A percentile compares a stretch with the other conserved stretches of the same genome.
phyloP scores from a whole-genome alignment of 768 basidiomycete species.

The Mycena belliarum region DNA sequence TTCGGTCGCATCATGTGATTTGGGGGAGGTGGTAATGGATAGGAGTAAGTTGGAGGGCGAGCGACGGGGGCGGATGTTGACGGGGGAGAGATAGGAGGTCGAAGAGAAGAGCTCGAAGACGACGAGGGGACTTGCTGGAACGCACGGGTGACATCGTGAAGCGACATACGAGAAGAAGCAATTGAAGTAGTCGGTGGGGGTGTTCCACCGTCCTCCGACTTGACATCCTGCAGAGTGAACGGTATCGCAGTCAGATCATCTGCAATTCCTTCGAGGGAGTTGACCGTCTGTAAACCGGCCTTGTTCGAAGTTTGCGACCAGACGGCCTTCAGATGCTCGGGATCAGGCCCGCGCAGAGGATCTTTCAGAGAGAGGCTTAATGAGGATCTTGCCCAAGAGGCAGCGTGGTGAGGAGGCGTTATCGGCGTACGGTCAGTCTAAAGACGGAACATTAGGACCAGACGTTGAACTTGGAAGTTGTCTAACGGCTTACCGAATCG shows the following conservation, averaged over 20 bases:
- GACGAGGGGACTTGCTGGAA: slow-evolving; percentile 84
- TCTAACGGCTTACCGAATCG: slow-evolving; percentile 47
- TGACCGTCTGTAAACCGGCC: slow-evolving; percentile 63
- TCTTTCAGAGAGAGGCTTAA: slow-evolving; percentile 65
- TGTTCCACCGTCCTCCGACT: slow-evolving; percentile 83
- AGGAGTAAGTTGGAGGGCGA: slow-evolving; percentile 35
- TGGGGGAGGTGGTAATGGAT: slow-evolving; percentile 33
- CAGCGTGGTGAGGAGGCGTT: slow-evolving; percentile 47
- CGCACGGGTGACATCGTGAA: slow-evolving; percentile 81
- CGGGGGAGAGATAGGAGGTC: slow-evolving; percentile 55
- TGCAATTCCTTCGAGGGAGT: slow-evolving; percentile 81
- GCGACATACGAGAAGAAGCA: slow-evolving; percentile 72
- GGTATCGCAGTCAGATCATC: slow-evolving; percentile 81
- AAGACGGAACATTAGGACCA: slow-evolving; percentile 4
- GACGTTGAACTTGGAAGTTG: not conserved
- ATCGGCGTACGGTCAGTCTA: slow-evolving; percentile 47
- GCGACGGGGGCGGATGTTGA: slow-evolving; percentile 47
- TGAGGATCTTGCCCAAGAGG: slow-evolving; percentile 60
- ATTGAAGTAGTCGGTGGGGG: slow-evolving; percentile 63
- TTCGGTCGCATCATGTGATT: slow-evolving; percentile 51
- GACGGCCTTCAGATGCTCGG: slow-evolving; percentile 82
- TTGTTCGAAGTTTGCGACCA: slow-evolving; percentile 82
- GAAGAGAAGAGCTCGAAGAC: slow-evolving; percentile 45
- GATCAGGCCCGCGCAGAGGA: slow-evolving; percentile 69
- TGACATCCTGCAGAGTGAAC: slow-evolving; percentile 81